Percentiles rank a stretch among this genome's conserved stretches.
These are phyloP conservation scores for Monilinia laxa DNA, from an alignment of 2,329 filamentous ascomycete genomes.

Conservation along the genomic window DNA sequence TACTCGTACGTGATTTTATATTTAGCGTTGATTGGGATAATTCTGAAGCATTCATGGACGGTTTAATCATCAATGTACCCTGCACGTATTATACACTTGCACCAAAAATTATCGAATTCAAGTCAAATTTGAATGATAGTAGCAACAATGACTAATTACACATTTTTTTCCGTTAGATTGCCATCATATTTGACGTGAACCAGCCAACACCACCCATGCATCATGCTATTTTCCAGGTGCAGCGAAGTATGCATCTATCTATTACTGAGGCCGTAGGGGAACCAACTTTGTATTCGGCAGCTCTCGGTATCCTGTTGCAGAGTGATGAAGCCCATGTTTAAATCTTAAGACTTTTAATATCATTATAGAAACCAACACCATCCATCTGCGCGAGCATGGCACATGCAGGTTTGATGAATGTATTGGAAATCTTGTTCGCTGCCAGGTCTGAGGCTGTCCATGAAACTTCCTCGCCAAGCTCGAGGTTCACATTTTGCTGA, in stretches of 20 bases:
- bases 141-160: background rate
- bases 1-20: too few species aligned
- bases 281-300: background rate
- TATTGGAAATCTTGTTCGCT: slow-evolving; percentile 17
- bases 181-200: background rate
- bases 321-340: background rate
- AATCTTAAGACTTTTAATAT: slow-evolving; percentile 22
- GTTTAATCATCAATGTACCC: background rate
- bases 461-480: slow-evolving; percentile 31
- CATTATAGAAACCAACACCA: slow-evolving; percentile 34
- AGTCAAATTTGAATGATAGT: background rate
- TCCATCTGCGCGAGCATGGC: slow-evolving; percentile 33
- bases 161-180: background rate
- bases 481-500: slow-evolving; percentile 28
- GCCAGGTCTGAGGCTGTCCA: slow-evolving; percentile 27
- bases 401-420: slow-evolving; percentile 27
- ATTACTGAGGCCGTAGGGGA: background rate
- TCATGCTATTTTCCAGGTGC: background rate
- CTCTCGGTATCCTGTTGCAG: background rate
- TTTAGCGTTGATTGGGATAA: too few species aligned
- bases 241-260: background rate
- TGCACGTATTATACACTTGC: background rate
- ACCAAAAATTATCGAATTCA: background rate
- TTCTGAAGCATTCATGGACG: too few species aligned
- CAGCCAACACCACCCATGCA: background rate